Evolutionary conservation across 441 rosid genomes (phyloP).

Genomic region (Isatis lusitanica): DNA sequence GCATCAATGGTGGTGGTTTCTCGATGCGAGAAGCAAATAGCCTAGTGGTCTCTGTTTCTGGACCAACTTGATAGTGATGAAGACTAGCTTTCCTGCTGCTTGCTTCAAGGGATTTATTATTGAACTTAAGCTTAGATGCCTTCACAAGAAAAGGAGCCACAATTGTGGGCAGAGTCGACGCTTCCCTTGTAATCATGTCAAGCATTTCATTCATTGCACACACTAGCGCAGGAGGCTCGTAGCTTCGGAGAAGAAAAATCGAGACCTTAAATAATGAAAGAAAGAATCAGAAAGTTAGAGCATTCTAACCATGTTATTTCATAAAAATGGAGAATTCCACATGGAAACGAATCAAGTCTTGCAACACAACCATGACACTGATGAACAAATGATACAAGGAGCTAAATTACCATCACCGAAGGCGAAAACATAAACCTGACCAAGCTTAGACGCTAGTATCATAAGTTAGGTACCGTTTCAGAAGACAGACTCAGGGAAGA

Average conservation of each 20-base stretch:
- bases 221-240: conserved; percentile 56
- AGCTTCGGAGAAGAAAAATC: conserved; percentile 49
- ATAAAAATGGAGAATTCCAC: not conserved
- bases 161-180: conserved; percentile 41
- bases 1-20: conserved; percentile 54
- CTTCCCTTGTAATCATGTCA: conserved; percentile 41
- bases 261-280: conserved; percentile 49
- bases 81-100: conserved; percentile 42
- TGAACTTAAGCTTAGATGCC: conserved; percentile 63
- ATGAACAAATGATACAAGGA: not conserved
- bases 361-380: not conserved
- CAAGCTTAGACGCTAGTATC: not conserved
- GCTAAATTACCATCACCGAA: not conserved
- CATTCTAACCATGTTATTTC: not conserved
- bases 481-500: not conserved
- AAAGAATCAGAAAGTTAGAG: not conserved
- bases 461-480: not conserved
- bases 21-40: conserved; percentile 47
- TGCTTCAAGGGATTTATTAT: conserved; percentile 39
- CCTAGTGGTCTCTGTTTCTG: conserved; percentile 49
- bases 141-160: conserved; percentile 58
- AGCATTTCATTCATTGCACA: conserved; percentile 64
- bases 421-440: not conserved
- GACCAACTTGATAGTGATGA: conserved; percentile 59
- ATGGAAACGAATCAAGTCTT: not conserved